phyloP scores from a whole-genome alignment of 495 filamentous ascomycete genomes.

The Lophiostoma macrostomum region DNA sequence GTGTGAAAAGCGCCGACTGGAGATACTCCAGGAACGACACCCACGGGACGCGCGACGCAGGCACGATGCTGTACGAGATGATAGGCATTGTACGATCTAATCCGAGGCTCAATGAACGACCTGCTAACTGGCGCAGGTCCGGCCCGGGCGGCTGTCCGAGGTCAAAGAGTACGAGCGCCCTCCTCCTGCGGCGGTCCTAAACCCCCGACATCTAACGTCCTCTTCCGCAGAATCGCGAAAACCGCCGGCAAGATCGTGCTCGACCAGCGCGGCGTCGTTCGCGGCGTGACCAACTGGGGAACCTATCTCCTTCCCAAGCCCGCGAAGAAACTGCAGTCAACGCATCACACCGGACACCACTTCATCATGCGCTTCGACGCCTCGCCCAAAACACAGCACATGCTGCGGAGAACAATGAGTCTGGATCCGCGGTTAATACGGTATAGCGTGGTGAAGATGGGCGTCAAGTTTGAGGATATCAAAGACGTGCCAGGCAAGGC shows the following conservation, averaged over 20 bases:
- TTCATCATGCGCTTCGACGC: constrained; percentile 97
- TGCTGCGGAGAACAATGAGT: constrained; percentile 68
- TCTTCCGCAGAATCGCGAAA: constrained; percentile 74
- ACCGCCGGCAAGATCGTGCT: constrained; percentile 82
- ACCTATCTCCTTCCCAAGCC: constrained; percentile 73
- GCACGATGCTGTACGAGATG: constrained; percentile 87
- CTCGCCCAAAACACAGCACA: constrained; percentile 64
- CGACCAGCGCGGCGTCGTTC: constrained; percentile 80
- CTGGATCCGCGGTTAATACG: constrained; percentile 89
- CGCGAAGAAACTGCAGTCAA: constrained; percentile 70
- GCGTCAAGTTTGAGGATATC: constrained; percentile 68
- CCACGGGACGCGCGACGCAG: not conserved
- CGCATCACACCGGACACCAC: constrained; percentile 82
- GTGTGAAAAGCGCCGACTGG: too few species aligned
- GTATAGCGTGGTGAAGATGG: constrained; percentile 81
- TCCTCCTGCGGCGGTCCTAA: not conserved
- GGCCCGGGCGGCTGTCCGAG: constrained; percentile 79
- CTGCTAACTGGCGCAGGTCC: constrained; percentile 60
- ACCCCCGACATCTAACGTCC: constrained; percentile 16
- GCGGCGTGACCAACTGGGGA: constrained; percentile 93
- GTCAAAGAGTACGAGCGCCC: constrained; percentile 76
- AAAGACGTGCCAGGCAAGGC: constrained; percentile 60
- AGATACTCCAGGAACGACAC: too few species aligned
- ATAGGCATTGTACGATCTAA: constrained; percentile 78
- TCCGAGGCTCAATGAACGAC: not conserved